Evolutionary conservation across 768 basidiomycete genomes (phyloP), one percentile per base, ranked within the genome.

Genomic region (Suillus paluster): DNA sequence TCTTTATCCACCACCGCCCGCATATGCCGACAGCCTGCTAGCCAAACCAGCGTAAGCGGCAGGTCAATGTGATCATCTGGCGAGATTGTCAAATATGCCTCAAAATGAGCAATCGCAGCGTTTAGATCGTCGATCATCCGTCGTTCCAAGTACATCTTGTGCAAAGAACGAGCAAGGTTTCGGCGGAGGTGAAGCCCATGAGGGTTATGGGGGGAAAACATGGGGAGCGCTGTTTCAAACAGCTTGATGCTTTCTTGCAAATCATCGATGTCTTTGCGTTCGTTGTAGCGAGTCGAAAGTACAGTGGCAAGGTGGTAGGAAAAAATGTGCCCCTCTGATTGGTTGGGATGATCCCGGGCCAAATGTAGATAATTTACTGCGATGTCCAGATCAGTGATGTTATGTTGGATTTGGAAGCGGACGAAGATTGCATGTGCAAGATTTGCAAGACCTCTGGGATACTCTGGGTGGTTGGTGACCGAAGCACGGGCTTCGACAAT

Each of bases 381-480:
- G 2, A 34, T 7, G 27, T 69, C 62, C 45, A 73, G 49, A 55
- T 72, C 71, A 0, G 1, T 53, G 21, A 23, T 39, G 27, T 21
- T 57, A 14, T 48, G 41, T 14, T 63, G 67, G 3, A 36, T 27
- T 48, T 62, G 57, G 46, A 67, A 73, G 39, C 71, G 67, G n/a
- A 34, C 4, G 38, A 65, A 66, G 27, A 73, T 52, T 5, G 66
- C 61, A 2, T 0, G 0, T 3, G 59, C 62, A 49, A 73, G 44
- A 42, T 69, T 61, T 27, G 56, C 25, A 38, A 67, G 61, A 17
- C 34, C 53, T 0, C 9, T n/a, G 41, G 52, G 61, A 60, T 63
- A 63, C 21, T 66, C 54, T 2, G 34, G 3, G 2, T 65, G 53
- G 12, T 59, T 41, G 2, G 64, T 55, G 2, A 50, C 55, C 4